These are phyloP conservation scores for Aspergillus terreus DNA, from an alignment of 2,329 filamentous ascomycete genomes.

Conservation along the genomic window DNA sequence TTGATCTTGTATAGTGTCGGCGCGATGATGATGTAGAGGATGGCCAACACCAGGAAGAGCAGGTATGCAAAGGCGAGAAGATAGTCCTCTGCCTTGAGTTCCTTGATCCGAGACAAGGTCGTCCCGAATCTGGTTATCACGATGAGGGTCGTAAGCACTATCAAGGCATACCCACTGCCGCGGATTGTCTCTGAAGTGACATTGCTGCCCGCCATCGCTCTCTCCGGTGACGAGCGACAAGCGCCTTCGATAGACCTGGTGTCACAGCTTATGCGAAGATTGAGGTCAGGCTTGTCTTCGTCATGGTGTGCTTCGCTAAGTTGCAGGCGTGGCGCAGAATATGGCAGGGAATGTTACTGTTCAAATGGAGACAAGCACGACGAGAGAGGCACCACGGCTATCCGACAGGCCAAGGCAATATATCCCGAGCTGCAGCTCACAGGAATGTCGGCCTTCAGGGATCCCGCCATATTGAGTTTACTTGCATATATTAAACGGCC, in stretches of 20 bases:
- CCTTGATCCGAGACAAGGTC: conserved; percentile 13
- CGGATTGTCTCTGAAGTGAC: conserved; percentile 7
- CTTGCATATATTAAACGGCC: too few species aligned
- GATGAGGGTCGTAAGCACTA: conserved; percentile 16
- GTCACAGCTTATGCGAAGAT: too few species aligned
- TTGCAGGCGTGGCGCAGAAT: too few species aligned
- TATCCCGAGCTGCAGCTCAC: too few species aligned
- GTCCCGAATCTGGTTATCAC: conserved; percentile 12
- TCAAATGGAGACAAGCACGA: not conserved
- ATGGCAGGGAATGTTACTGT: not conserved
- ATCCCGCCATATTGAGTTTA: too few species aligned
- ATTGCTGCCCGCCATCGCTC: not conserved
- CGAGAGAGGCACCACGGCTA: not conserved
- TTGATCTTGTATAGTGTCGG: conserved; percentile 31
- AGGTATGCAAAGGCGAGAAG: conserved; percentile 24
- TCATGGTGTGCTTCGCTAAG: not conserved
- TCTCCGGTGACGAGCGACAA: not conserved
- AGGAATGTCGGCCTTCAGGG: too few species aligned
- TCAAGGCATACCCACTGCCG: conserved; percentile 15
- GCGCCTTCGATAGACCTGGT: too few species aligned
- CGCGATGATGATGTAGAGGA: conserved; percentile 34
- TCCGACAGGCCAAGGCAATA: too few species aligned
- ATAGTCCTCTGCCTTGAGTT: conserved; percentile 23
- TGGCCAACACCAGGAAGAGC: conserved; percentile 25
- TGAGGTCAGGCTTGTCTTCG: not conserved